Conservation (phyloP, 495 filamentous ascomycete species). For the Neurospora sp. region DNA sequence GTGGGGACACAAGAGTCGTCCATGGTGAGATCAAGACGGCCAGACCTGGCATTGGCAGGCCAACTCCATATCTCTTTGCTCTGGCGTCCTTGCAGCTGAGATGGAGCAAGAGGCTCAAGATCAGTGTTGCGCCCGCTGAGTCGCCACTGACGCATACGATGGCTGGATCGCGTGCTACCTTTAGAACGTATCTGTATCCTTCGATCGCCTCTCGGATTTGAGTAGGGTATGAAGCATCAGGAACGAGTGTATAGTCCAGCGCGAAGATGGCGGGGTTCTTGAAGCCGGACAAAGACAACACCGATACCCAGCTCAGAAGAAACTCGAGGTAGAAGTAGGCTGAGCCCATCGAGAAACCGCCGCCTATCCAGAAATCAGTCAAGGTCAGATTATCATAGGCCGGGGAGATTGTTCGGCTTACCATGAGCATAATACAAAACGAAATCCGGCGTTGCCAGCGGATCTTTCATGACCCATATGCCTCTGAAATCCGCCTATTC, state of each 20-base stretch:
- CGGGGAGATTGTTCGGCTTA: conserved; percentile 14
- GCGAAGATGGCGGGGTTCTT: conserved; percentile 67
- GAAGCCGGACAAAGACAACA: conserved; percentile 50
- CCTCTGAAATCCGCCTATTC: conserved; percentile 36
- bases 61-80: conserved; percentile 6
- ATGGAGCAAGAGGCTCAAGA: conserved; percentile 55
- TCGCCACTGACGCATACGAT: conserved; percentile 59
- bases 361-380: conserved; percentile 31
- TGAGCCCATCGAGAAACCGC: conserved; percentile 71
- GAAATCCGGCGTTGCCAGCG: conserved; percentile 48
- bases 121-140: conserved; percentile 61
- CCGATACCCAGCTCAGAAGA: conserved; percentile 51
- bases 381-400: neutral
- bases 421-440: conserved; percentile 68
- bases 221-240: conserved; percentile 55
- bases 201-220: conserved; percentile 55
- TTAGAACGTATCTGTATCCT: conserved; percentile 57
- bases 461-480: conserved; percentile 49
- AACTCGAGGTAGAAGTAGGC: conserved; percentile 76
- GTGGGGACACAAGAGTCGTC: conserved; percentile 47
- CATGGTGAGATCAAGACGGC: conserved; percentile 50
- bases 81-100: conserved; percentile 29
- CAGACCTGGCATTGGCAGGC: conserved; percentile 32
- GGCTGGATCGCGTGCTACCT: conserved; percentile 38
- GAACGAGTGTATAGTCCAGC: conserved; percentile 71